Evolutionary conservation across 225 moss, liverwort and hornwort species (phyloP).

Genomic region (Anthoceros angustus): DNA sequence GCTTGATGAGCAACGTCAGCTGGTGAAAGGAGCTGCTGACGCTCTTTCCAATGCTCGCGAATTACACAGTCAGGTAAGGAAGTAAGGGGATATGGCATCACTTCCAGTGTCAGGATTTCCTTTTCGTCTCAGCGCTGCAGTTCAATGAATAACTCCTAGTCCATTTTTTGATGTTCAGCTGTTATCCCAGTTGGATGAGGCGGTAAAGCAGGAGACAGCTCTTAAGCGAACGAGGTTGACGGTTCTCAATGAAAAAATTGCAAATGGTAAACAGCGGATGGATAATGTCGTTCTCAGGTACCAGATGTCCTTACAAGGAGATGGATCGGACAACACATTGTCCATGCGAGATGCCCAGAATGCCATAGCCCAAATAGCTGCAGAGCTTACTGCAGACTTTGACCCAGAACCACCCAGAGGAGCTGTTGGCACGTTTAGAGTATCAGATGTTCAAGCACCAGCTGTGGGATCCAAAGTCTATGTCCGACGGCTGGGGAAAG

Average conservation of each 20-base stretch:
- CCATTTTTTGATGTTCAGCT: neutral
- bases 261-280: slow-evolving; percentile 36
- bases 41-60: slow-evolving; percentile 34
- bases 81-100: neutral
- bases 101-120: neutral
- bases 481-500: slow-evolving; percentile 58
- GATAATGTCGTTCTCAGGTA: slow-evolving; percentile 48
- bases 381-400: slow-evolving; percentile 23
- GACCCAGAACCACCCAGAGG: neutral
- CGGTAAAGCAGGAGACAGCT: slow-evolving; percentile 38
- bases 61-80: slow-evolving; percentile 44
- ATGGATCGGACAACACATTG: slow-evolving; percentile 14
- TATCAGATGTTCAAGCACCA: slow-evolving; percentile 16
- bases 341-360: slow-evolving; percentile 55
- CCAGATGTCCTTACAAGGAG: slow-evolving; percentile 32
- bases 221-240: slow-evolving; percentile 32
- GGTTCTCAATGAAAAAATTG: slow-evolving; percentile 27
- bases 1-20: slow-evolving; percentile 55
- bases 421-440: slow-evolving; percentile 17
- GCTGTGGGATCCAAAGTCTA: slow-evolving; percentile 57
- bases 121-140: no score
- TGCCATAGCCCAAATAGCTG: slow-evolving; percentile 52
- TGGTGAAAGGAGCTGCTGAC: slow-evolving; percentile 32
- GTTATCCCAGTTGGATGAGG: slow-evolving; percentile 21
- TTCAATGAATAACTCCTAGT: neutral